phyloP scores from a whole-genome alignment of 768 basidiomycete species.

The Hericium coralloides region DNA sequence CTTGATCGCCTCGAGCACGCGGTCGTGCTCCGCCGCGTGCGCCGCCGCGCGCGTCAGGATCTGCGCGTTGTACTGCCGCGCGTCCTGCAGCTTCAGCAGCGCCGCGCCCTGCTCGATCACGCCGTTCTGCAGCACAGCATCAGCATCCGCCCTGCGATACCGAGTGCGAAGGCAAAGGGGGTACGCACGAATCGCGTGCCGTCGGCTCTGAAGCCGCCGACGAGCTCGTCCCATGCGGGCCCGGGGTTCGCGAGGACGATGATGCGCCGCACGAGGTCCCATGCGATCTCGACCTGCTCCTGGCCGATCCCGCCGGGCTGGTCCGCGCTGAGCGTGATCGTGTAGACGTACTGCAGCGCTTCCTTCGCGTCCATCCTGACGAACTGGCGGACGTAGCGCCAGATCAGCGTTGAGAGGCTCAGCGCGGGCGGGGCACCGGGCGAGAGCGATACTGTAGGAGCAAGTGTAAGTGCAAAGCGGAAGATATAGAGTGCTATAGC shows the following conservation, averaged over 20 bases:
- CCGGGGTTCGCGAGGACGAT: constrained; percentile 73
- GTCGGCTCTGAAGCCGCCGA: constrained; percentile 87
- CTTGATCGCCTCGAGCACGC: constrained; percentile 85
- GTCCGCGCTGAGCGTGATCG: constrained; percentile 71
- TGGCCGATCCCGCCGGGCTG: constrained; percentile 63
- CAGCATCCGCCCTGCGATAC: background rate
- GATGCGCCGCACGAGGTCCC: constrained; percentile 72
- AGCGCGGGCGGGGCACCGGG: constrained; percentile 63
- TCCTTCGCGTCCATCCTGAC: constrained; percentile 89
- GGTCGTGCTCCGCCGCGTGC: constrained; percentile 76
- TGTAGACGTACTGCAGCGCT: constrained; percentile 91
- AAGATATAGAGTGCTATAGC: constrained; percentile 21
- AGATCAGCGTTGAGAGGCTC: constrained; percentile 76
- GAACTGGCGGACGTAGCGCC: constrained; percentile 90
- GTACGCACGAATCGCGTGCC: constrained; percentile 78
- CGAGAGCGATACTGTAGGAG: constrained; percentile 53
- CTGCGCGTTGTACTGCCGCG: constrained; percentile 63
- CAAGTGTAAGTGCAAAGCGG: background rate
- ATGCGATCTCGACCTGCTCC: constrained; percentile 75
- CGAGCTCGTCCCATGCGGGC: constrained; percentile 84
- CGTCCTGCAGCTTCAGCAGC: constrained; percentile 63
- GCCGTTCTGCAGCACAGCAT: constrained; percentile 47
- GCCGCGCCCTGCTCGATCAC: constrained; percentile 77
- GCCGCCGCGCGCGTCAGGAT: constrained; percentile 81
- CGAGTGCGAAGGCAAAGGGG: background rate